phyloP scores from a whole-genome alignment of 345 rosid species.

The Cochlearia excelsa region DNA sequence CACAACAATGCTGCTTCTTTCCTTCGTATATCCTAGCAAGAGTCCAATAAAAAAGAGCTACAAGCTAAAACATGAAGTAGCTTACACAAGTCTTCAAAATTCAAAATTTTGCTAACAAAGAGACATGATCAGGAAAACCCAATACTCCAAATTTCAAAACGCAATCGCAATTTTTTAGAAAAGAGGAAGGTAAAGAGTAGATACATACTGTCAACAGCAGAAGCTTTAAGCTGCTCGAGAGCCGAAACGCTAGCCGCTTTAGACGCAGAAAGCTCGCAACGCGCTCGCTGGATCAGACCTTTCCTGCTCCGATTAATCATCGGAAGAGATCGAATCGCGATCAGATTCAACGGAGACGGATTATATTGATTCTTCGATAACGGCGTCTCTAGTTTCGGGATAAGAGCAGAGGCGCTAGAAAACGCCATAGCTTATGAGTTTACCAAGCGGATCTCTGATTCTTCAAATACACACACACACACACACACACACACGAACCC shows the following conservation, averaged over 20 bases:
- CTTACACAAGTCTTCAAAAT: constrained; percentile 15
- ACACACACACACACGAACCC: neutral
- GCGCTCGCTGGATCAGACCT: constrained; percentile 34
- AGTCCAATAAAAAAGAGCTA: too few species aligned
- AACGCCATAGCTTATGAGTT: constrained; percentile 41
- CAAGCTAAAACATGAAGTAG: neutral
- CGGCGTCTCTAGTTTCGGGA: constrained; percentile 38
- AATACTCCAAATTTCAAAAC: too few species aligned
- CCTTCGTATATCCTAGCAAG: constrained; percentile 57
- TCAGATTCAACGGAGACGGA: constrained; percentile 21
- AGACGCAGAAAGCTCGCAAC: constrained; percentile 43
- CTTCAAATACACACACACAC: too few species aligned
- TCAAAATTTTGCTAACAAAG: neutral
- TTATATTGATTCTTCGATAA: constrained; percentile 27
- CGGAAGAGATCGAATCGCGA: constrained; percentile 28
- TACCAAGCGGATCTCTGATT: neutral
- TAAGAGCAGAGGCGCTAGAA: constrained; percentile 33
- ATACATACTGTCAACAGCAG: constrained; percentile 55
- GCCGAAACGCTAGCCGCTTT: constrained; percentile 50
- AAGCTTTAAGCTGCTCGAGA: constrained; percentile 60
- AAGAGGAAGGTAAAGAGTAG: neutral
- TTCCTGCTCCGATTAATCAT: constrained; percentile 34
- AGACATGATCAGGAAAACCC: neutral
- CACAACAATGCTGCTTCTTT: constrained; percentile 64
- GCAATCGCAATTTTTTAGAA: too few species aligned